Base-by-base conservation (phyloP, 306 rosid genomes). In the Neltuma alba region DNA sequence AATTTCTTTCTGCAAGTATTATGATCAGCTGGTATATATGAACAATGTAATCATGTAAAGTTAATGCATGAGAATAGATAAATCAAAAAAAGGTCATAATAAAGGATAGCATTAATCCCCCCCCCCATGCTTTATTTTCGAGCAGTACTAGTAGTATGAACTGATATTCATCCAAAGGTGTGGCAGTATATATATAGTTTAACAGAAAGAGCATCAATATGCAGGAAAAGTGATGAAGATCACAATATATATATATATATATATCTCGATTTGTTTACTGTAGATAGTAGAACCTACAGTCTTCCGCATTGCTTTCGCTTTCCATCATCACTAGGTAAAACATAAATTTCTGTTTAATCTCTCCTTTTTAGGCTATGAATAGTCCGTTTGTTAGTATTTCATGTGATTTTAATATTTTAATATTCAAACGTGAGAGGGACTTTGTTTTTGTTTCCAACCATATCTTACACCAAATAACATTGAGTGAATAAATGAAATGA, bases 271-370 rank as follows among this genome's bases (percentile, higher is more conserved):
- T 69, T 28, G 23, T 83, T 50, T 31, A 83, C 85, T 77, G 83
- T 77, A 77, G 8, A 76, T 80, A 73, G 83, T 77, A 77, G 12
- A 76, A 76, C 86, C 70, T 44, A 60, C 77, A 25, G 83, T 82
- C 84, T 61, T 50, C 62, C 28, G 63, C 66, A 62, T 70, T 77
- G 76, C 76, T 82, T 85, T 77, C 80, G 85, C 61, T 73, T 77
- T 77, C 76, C 52, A 76, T 80, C 31, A n/a, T 76, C 80, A 60
- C 84, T 80, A 74, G 74, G 34, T 74, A 65, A 70, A 80, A 72
- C 86, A 73, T 62, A 68, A 77, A 84, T 80, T 86, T 80, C 87
- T 77, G 83, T 86, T 73, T 80, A 84, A 42, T 83, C 74, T 86
- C 85, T 80, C 79, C 85, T 78, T 80, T 83, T 86, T 68, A 77